phyloP scores from a whole-genome alignment of 2,329 filamentous ascomycete species.

The Sclerotinia subarctica region DNA sequence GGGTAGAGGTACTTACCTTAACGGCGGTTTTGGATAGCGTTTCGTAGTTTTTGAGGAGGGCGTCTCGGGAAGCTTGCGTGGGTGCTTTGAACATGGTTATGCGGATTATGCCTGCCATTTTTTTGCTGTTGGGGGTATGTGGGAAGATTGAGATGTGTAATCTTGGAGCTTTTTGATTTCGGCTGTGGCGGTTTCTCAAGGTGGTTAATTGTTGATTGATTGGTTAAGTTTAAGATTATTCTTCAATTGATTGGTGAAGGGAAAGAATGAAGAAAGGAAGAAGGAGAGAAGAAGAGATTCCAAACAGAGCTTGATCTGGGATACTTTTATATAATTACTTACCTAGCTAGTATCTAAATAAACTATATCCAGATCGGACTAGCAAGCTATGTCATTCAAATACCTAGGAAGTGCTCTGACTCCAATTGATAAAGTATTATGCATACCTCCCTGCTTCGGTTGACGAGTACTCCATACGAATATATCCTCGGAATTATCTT shows the following conservation, averaged over 20 bases:
- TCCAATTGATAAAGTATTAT: too few relatives aligned
- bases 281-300: neutral
- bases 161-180: neutral
- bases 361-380: neutral
- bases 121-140: conserved; percentile 28
- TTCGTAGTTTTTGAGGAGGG: conserved; percentile 42
- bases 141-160: neutral
- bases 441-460: neutral
- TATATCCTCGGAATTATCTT: too few relatives aligned
- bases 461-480: neutral
- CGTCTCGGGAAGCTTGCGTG: conserved; percentile 44
- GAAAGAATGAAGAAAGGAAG: neutral
- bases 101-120: conserved; percentile 42
- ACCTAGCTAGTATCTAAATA: neutral
- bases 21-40: conserved; percentile 42
- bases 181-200: neutral
- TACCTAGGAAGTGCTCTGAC: too few relatives aligned
- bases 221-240: neutral
- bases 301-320: neutral
- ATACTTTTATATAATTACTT: neutral
- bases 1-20: conserved; percentile 37
- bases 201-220: neutral
- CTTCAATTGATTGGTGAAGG: neutral
- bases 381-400: neutral
- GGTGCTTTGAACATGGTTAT: conserved; percentile 54